Percentiles rank a stretch among this genome's conserved stretches.
Conservation (phyloP, 306 rosid species). For the Arachis hypogaea region DNA sequence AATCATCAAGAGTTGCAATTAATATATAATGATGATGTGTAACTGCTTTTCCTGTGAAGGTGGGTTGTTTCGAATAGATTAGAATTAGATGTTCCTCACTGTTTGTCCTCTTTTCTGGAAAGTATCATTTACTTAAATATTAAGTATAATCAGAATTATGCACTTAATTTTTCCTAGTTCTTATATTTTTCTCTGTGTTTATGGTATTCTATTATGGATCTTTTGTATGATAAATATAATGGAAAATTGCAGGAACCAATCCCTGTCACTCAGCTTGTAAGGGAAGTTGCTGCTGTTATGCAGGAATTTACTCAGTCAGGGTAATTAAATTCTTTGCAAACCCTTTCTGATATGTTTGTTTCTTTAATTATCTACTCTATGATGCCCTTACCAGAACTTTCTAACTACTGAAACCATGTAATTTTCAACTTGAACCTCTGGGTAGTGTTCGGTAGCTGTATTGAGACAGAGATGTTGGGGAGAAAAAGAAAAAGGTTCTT, state of each 20-base stretch:
- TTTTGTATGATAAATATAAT: constrained; percentile 16
- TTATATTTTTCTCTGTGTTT: constrained; percentile 28
- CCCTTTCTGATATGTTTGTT: background rate
- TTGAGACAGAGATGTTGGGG: too few relatives aligned
- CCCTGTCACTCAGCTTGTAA: constrained; percentile 94
- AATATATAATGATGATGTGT: background rate
- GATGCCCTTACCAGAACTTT: too few relatives aligned
- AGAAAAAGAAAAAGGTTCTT: too few relatives aligned
- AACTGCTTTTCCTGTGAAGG: background rate
- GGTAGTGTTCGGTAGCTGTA: too few relatives aligned
- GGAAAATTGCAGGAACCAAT: constrained; percentile 74
- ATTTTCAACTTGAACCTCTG: too few relatives aligned
- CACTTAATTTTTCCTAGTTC: background rate
- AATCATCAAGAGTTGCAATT: background rate
- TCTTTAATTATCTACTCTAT: too few relatives aligned
- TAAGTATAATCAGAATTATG: background rate
- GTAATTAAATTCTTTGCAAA: constrained; percentile 46
- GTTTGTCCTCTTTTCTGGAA: background rate
- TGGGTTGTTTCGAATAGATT: constrained; percentile 16
- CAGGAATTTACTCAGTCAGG: constrained; percentile 99
- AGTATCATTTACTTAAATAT: constrained; percentile 3
- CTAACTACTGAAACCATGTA: too few relatives aligned
- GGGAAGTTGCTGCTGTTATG: constrained; percentile 98
- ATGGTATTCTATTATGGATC: constrained; percentile 15
- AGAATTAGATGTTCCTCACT: constrained; percentile 12